Evolutionary conservation across 2,329 filamentous ascomycete genomes (phyloP).

Genomic region (Thielaviopsis ethacetica): DNA sequence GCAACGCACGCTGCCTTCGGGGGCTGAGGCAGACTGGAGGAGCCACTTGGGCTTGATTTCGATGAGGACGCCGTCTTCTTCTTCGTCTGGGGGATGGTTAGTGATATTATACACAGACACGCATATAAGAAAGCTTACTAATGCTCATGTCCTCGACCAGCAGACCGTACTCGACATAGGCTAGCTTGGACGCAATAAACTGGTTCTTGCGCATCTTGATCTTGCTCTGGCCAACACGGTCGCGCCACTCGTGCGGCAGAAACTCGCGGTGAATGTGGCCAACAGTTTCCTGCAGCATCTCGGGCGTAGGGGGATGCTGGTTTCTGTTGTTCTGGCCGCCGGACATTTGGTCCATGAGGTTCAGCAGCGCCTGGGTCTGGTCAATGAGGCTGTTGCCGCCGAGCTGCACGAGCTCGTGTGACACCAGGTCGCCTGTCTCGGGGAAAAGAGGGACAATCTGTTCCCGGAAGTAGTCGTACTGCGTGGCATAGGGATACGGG

Average conservation of each 20-base stretch:
- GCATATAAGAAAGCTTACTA: no score
- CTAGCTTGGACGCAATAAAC: constrained; percentile 33
- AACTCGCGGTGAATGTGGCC: constrained; percentile 2
- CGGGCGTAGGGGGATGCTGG: constrained; percentile 4
- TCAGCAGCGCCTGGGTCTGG: constrained; percentile 37
- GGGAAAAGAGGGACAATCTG: constrained; percentile 12
- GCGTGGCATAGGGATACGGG: constrained; percentile 12
- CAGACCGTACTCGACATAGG: constrained; percentile 41
- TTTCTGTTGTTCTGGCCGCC: constrained; percentile 12
- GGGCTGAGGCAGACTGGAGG: constrained; percentile 56
- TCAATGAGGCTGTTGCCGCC: constrained; percentile 22
- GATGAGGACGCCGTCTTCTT: constrained; percentile 27
- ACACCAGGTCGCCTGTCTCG: constrained; percentile 25
- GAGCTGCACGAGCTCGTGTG: constrained; percentile 32
- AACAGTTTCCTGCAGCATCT: constrained; percentile 6
- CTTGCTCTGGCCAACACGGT: not conserved
- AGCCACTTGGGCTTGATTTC: constrained; percentile 85
- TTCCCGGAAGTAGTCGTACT: constrained; percentile 11
- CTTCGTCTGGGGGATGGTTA: constrained; percentile 16
- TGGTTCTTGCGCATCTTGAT: constrained; percentile 22
- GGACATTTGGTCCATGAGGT: constrained; percentile 25
- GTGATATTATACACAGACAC: no score
- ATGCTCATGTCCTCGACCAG: constrained; percentile 58
- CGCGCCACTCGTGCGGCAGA: constrained; percentile 4
- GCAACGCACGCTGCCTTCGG: constrained; percentile 44